These are phyloP conservation scores for Berkeleyomyces rouxiae DNA, from an alignment of 2,329 filamentous ascomycete species.

Conservation along the genomic window DNA sequence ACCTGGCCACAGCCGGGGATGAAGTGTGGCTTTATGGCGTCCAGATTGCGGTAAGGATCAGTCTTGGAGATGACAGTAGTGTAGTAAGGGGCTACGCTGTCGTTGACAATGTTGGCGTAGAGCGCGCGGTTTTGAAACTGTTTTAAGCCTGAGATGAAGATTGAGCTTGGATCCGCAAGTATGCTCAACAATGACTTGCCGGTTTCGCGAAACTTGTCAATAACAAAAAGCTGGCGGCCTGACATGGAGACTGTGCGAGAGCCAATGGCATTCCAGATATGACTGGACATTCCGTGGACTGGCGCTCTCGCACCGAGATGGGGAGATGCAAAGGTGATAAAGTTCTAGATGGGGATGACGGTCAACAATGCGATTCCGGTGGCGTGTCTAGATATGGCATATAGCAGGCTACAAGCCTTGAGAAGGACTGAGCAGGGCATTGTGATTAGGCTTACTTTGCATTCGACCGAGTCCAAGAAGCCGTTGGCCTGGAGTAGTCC, in stretches of 20 bases:
- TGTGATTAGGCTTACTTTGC: slow-evolving; percentile 38
- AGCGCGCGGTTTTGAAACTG: slow-evolving; percentile 61
- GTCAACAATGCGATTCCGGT: not conserved
- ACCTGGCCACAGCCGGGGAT: slow-evolving; percentile 57
- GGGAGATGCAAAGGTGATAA: slow-evolving; percentile 79
- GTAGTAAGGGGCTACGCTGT: slow-evolving; percentile 66
- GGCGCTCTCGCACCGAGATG: slow-evolving; percentile 64
- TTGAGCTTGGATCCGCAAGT: slow-evolving; percentile 65
- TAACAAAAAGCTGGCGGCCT: slow-evolving; percentile 66
- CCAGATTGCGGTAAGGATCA: slow-evolving; percentile 58
- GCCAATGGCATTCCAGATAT: slow-evolving; percentile 69
- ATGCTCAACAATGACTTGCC: slow-evolving; percentile 64
- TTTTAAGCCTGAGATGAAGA: slow-evolving; percentile 67
- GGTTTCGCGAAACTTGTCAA: slow-evolving; percentile 72
- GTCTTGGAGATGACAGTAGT: slow-evolving; percentile 62
- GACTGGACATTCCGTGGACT: slow-evolving; percentile 46
- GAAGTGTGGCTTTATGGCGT: slow-evolving; percentile 37
- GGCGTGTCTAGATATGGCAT: not conserved
- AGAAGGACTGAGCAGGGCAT: not conserved
- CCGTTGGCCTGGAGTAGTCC: slow-evolving; percentile 71
- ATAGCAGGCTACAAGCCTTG: no score
- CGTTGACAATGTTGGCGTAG: slow-evolving; percentile 79
- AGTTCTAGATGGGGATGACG: slow-evolving; percentile 43
- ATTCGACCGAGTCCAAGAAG: slow-evolving; percentile 60
- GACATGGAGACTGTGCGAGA: slow-evolving; percentile 67